Evolutionary conservation across 2,329 filamentous ascomycete genomes (phyloP).

Genomic region (Cryphonectria japonica): DNA sequence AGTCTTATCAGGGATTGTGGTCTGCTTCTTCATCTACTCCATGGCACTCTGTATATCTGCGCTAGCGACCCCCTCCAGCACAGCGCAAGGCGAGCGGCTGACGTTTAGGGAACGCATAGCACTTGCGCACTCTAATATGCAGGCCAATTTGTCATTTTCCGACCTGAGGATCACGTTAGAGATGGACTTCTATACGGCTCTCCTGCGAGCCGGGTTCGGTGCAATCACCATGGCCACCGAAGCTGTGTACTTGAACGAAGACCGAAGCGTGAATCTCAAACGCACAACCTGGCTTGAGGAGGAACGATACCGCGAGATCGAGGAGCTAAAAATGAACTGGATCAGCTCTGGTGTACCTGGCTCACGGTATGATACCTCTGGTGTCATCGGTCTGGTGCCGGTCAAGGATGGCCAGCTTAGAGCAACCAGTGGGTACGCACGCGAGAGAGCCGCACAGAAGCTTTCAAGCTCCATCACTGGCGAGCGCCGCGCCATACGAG

Average conservation of each 20-base stretch:
- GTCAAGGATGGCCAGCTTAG: conserved; percentile 50
- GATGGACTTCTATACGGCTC: conserved; percentile 94
- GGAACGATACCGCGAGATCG: conserved; percentile 77
- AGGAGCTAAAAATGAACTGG: conserved; percentile 59
- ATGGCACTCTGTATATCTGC: conserved; percentile 78
- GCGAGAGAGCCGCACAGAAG: conserved; percentile 70
- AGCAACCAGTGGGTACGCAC: conserved; percentile 64
- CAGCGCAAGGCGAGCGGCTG: conserved; percentile 38
- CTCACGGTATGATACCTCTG: conserved; percentile 55
- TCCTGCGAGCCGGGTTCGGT: conserved; percentile 84
- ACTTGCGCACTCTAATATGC: conserved; percentile 83
- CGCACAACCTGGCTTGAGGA: conserved; percentile 90
- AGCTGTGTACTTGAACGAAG: conserved; percentile 94
- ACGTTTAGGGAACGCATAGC: conserved; percentile 64
- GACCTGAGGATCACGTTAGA: conserved; percentile 79
- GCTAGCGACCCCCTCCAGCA: conserved; percentile 61
- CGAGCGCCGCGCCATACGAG: conserved; percentile 50
- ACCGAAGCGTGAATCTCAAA: conserved; percentile 72
- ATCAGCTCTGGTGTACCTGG: conserved; percentile 51
- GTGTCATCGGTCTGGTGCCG: conserved; percentile 59
- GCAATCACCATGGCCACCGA: conserved; percentile 92
- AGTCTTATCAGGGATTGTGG: conserved; percentile 75
- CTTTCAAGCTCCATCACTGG: conserved; percentile 50
- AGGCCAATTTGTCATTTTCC: conserved; percentile 85
- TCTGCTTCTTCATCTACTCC: conserved; percentile 77